Conservation (phyloP, 106 monocot species). For the Gastrodia elata region DNA sequence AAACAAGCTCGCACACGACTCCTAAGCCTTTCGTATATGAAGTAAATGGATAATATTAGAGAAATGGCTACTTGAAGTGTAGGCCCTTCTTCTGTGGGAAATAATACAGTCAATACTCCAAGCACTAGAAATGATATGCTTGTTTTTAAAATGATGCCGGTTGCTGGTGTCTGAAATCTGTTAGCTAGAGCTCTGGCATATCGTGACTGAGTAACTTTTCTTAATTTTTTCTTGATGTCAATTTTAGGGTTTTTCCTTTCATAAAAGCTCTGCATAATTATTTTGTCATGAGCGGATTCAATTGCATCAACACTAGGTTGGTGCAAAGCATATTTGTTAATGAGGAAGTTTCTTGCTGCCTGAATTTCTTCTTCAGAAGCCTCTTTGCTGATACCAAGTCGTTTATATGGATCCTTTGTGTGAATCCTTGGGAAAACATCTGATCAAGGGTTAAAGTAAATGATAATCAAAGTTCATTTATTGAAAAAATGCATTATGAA, state of each 20-base stretch:
- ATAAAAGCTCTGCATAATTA: slow-evolving; percentile 80
- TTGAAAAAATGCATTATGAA: background rate
- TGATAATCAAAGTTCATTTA: background rate
- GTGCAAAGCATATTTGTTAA: slow-evolving; percentile 76
- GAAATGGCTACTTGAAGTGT: slow-evolving; percentile 94
- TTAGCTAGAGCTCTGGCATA: slow-evolving; percentile 52
- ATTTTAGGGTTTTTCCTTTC: slow-evolving; percentile 89
- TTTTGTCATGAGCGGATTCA: slow-evolving; percentile 93
- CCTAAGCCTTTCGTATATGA: slow-evolving; percentile 60
- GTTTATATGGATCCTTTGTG: slow-evolving; percentile 77
- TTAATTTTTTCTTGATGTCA: slow-evolving; percentile 72
- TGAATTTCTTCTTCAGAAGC: slow-evolving; percentile 99
- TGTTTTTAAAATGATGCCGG: slow-evolving; percentile 61
- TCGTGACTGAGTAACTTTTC: slow-evolving; percentile 62
- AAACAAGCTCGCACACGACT: slow-evolving; percentile 57
- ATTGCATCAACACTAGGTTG: slow-evolving; percentile 91
- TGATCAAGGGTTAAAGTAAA: slow-evolving; percentile 19
- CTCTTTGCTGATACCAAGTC: slow-evolving; percentile 80
- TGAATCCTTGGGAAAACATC: slow-evolving; percentile 83
- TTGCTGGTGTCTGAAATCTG: slow-evolving; percentile 73
- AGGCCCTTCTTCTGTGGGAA: slow-evolving; percentile 98
- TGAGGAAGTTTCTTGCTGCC: slow-evolving; percentile 84
- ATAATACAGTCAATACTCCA: slow-evolving; percentile 67
- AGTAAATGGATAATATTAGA: slow-evolving; percentile 68
- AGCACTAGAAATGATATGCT: slow-evolving; percentile 48